These are phyloP conservation scores for Arthrobotrys musiformis DNA, from an alignment of 2,329 filamentous ascomycete genomes.

Conservation along the genomic window DNA sequence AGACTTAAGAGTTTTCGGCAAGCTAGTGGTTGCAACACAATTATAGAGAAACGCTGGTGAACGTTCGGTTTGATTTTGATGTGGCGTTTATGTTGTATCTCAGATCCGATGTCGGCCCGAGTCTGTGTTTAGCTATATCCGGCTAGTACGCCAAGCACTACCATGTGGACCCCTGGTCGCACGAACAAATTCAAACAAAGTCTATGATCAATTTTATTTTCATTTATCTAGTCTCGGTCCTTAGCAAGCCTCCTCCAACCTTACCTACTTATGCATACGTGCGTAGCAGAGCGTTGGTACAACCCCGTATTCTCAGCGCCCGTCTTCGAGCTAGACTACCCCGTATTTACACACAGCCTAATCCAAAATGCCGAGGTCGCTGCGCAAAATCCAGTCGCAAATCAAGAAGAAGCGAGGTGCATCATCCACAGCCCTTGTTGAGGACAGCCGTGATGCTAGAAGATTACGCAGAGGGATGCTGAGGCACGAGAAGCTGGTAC, in stretches of 20 bases:
- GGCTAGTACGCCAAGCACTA: neutral
- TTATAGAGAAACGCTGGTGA: neutral
- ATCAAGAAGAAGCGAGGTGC: conserved; percentile 42
- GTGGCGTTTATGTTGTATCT: neutral
- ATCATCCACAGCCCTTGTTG: conserved; percentile 37
- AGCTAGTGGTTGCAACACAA: neutral
- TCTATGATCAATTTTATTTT: too few species aligned
- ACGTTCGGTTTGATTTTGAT: neutral
- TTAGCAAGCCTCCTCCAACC: too few species aligned
- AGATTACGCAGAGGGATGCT: conserved; percentile 43
- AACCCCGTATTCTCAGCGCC: neutral
- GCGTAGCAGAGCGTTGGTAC: too few species aligned
- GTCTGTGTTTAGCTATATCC: neutral
- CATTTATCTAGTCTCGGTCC: too few species aligned
- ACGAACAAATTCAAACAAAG: neutral
- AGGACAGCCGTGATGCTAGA: conserved; percentile 46
- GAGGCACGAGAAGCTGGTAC: conserved; percentile 32
- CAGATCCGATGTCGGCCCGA: neutral
- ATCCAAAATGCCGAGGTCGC: conserved; percentile 36
- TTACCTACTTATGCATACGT: too few species aligned
- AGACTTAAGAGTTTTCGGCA: too few species aligned
- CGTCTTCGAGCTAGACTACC: too few species aligned
- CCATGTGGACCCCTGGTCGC: neutral
- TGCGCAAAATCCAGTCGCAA: conserved; percentile 47
- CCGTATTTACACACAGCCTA: neutral